Percentiles rank a stretch among this genome's conserved stretches.
These are phyloP conservation scores for Eucalyptus marginata DNA, from an alignment of 345 rosid genomes.

Conservation along the genomic window DNA sequence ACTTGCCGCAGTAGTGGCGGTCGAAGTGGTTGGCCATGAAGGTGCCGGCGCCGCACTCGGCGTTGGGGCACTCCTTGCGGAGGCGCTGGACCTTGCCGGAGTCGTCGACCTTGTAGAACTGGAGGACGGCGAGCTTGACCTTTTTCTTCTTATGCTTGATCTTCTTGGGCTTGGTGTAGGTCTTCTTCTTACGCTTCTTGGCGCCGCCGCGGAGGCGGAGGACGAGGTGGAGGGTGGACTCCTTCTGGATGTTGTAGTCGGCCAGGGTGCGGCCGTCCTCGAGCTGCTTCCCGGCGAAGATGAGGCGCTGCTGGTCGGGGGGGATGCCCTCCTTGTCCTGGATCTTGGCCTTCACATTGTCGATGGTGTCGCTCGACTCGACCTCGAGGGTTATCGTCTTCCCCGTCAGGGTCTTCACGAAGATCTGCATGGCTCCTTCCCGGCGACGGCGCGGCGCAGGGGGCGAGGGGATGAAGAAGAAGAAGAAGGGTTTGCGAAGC, in stretches of 20 bases:
- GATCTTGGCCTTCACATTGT: constrained; percentile 60
- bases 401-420: constrained; percentile 70
- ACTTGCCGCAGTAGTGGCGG: constrained; percentile 59
- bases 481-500: background rate
- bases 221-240: constrained; percentile 56
- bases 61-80: constrained; percentile 62
- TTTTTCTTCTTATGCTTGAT: constrained; percentile 60
- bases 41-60: constrained; percentile 52
- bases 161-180: constrained; percentile 69
- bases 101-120: constrained; percentile 55
- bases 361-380: constrained; percentile 52
- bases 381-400: constrained; percentile 65
- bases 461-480: background rate
- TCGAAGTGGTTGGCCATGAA: constrained; percentile 68
- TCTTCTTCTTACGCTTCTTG: constrained; percentile 73
- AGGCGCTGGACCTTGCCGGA: constrained; percentile 51
- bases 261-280: constrained; percentile 64
- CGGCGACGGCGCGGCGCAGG: background rate
- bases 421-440: constrained; percentile 40
- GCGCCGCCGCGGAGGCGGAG: constrained; percentile 69
- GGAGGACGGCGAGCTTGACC: constrained; percentile 55
- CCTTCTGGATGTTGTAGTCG: constrained; percentile 71
- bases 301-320: constrained; percentile 53
- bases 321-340: constrained; percentile 71
- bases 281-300: constrained; percentile 57